phyloP scores from a whole-genome alignment of 2,329 filamentous ascomycete genomes.

The Tolypocladium album region DNA sequence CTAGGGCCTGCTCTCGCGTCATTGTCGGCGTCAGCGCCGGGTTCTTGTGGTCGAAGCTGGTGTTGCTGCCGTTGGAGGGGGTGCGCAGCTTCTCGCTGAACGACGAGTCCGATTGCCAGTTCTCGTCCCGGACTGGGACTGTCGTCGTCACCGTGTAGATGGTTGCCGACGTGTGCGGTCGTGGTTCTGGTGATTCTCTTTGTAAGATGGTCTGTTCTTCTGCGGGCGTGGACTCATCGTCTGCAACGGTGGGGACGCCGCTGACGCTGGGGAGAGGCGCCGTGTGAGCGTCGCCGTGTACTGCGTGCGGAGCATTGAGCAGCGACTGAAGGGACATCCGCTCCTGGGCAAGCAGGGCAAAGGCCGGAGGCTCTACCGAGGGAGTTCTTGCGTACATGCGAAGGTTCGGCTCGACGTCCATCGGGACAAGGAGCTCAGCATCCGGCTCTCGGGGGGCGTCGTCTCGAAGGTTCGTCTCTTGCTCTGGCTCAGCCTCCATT shows the following conservation, averaged over 20 bases:
- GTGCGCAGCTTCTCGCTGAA: slow-evolving; percentile 34
- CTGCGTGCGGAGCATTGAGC: slow-evolving; percentile 44
- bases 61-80: slow-evolving; percentile 26
- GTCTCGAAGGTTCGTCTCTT: slow-evolving; percentile 8
- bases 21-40: slow-evolving; percentile 54
- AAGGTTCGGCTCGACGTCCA: slow-evolving; percentile 20
- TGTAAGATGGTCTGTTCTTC: slow-evolving; percentile 6
- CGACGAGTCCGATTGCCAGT: slow-evolving; percentile 22
- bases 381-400: slow-evolving; percentile 46
- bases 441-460: slow-evolving; percentile 7
- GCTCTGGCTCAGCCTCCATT: slow-evolving; percentile 22
- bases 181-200: slow-evolving; percentile 15
- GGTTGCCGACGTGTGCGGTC: slow-evolving; percentile 35
- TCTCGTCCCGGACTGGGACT: slow-evolving; percentile 39
- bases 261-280: slow-evolving; percentile 27
- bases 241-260: slow-evolving; percentile 26
- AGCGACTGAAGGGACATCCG: slow-evolving; percentile 51
- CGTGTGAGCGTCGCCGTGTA: slow-evolving; percentile 27
- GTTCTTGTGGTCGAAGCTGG: slow-evolving; percentile 41
- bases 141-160: slow-evolving; percentile 39
- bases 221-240: slow-evolving; percentile 6
- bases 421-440: slow-evolving; percentile 7
- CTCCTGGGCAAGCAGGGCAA: slow-evolving; percentile 40
- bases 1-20: slow-evolving; percentile 64
- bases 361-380: slow-evolving; percentile 51